Evolutionary conservation across 306 rosid species (phyloP).

Genomic region (Crataegus laevigata): DNA sequence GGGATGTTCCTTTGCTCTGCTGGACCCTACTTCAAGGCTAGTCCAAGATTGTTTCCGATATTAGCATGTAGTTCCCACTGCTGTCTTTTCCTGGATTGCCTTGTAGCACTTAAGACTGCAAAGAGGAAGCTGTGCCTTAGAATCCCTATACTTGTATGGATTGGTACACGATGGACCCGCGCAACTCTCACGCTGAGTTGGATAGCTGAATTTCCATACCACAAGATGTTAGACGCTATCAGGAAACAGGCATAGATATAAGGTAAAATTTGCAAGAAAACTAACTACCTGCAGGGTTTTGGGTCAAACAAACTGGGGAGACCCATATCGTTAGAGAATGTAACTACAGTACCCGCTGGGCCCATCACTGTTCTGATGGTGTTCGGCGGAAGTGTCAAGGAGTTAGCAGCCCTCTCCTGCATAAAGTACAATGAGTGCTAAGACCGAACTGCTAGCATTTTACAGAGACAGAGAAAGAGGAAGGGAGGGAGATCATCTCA

Average conservation of each 20-base stretch:
- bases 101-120: constrained; percentile 92
- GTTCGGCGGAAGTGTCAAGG: constrained; percentile 50
- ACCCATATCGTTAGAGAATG: constrained; percentile 78
- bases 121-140: constrained; percentile 77
- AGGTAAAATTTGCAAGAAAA: constrained; percentile 5
- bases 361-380: constrained; percentile 64
- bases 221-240: neutral
- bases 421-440: neutral
- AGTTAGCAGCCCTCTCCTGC: constrained; percentile 88
- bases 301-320: constrained; percentile 55
- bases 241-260: neutral
- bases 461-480: neutral
- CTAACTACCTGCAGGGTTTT: constrained; percentile 32
- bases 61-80: constrained; percentile 34
- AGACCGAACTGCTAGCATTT: neutral
- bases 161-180: constrained; percentile 73
- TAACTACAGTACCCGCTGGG: constrained; percentile 65
- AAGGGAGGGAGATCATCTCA: neutral
- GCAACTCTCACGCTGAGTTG: constrained; percentile 79
- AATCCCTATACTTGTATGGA: constrained; percentile 81
- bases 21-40: neutral
- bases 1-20: neutral
- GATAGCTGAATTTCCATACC: constrained; percentile 57
- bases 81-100: constrained; percentile 43
- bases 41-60: neutral